Evolutionary conservation across 805 yeast species (phyloP).

Genomic region (Scheffersomyces stipitis): DNA sequence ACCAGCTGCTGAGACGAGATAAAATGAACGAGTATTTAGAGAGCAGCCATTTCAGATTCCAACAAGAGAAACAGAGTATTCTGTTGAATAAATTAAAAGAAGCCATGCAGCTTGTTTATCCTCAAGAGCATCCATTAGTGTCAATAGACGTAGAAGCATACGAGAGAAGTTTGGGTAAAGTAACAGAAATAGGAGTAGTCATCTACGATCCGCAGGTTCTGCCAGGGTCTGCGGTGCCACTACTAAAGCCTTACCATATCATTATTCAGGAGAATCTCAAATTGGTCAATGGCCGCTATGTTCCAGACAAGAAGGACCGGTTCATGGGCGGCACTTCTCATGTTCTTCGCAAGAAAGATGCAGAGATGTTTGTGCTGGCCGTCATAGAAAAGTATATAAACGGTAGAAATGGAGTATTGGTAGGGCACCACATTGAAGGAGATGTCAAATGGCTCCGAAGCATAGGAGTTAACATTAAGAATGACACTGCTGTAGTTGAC

Average conservation of each 20-base stretch:
- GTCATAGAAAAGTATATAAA: slow-evolving; percentile 16
- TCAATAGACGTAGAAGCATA: slow-evolving; percentile 29
- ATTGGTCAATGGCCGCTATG: slow-evolving; percentile 16
- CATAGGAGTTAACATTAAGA: slow-evolving; percentile 9
- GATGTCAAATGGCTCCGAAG: slow-evolving; percentile 16
- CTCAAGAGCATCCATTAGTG: slow-evolving; percentile 20
- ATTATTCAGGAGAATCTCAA: slow-evolving; percentile 16
- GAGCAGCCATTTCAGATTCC: slow-evolving; percentile 16
- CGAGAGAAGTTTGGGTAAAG: slow-evolving; percentile 12
- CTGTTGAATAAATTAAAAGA: slow-evolving; percentile 1
- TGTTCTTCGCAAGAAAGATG: slow-evolving; percentile 10
- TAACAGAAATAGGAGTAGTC: slow-evolving; percentile 26
- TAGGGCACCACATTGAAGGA: slow-evolving; percentile 14
- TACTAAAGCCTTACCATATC: slow-evolving; percentile 18
- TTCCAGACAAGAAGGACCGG: slow-evolving; percentile 20
- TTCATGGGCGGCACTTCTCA: slow-evolving; percentile 23
- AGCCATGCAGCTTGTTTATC: slow-evolving; percentile 19
- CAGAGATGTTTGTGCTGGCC: slow-evolving; percentile 8
- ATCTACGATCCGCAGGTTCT: slow-evolving; percentile 21
- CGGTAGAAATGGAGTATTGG: slow-evolving; percentile 15
- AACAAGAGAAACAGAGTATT: slow-evolving; percentile 7
- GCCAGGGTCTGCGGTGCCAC: slow-evolving; percentile 15
- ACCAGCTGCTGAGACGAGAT: not conserved
- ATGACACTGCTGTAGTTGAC: slow-evolving; percentile 14
- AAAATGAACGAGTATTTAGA: slow-evolving; percentile 18